phyloP scores from a whole-genome alignment of 2,329 filamentous ascomycete genomes.

The Penicillium sp. region DNA sequence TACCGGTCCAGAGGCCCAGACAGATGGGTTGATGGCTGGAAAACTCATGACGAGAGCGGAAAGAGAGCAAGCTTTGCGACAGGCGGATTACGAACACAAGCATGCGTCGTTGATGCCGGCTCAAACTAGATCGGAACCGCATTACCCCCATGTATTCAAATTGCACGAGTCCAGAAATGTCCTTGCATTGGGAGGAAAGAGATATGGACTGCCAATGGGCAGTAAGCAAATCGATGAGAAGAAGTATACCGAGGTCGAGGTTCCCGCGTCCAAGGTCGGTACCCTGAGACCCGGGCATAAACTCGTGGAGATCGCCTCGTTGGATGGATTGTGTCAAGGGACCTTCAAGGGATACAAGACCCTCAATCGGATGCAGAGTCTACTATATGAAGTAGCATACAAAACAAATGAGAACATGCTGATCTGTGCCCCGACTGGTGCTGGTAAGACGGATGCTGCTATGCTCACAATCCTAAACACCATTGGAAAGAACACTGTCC shows the following conservation, averaged over 20 bases:
- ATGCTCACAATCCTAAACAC: conserved; percentile 93
- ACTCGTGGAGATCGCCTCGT: conserved; percentile 66
- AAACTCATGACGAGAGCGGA: conserved; percentile 66
- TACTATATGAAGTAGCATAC: conserved; percentile 91
- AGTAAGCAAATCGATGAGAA: conserved; percentile 61
- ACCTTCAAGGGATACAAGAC: conserved; percentile 92
- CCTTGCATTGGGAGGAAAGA: conserved; percentile 67
- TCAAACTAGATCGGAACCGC: conserved; percentile 58
- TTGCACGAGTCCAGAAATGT: conserved; percentile 75
- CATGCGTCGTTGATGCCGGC: conserved; percentile 60
- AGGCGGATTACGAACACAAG: conserved; percentile 76
- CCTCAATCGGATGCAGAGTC: conserved; percentile 94
- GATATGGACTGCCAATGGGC: conserved; percentile 71
- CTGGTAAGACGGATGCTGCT: conserved; percentile 95
- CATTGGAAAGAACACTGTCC: conserved; percentile 72
- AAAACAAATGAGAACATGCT: conserved; percentile 97
- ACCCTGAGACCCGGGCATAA: conserved; percentile 62
- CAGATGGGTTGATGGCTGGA: conserved; percentile 41
- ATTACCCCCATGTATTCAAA: conserved; percentile 92
- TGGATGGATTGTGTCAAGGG: conserved; percentile 81
- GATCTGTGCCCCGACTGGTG: conserved; percentile 93
- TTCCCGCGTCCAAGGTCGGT: conserved; percentile 75
- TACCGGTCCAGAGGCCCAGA: conserved; percentile 27
- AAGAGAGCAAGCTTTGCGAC: conserved; percentile 66
- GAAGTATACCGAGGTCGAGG: conserved; percentile 79